These are phyloP conservation scores for Pichia scutulata DNA, from an alignment of 805 yeast genomes.

Conservation along the genomic window DNA sequence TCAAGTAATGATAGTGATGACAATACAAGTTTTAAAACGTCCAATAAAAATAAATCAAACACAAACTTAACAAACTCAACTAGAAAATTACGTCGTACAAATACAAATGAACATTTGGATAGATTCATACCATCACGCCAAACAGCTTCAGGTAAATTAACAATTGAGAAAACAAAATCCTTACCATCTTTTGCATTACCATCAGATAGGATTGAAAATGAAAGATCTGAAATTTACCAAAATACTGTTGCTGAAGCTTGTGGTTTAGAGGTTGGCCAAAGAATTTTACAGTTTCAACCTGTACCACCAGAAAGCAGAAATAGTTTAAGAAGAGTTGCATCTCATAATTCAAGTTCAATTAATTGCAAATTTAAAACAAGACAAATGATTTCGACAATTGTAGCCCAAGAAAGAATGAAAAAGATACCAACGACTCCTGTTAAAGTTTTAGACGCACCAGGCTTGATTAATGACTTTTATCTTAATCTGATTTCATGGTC, in stretches of 20 bases:
- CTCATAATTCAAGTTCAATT: slow-evolving; percentile 10
- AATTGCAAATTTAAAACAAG: slow-evolving; percentile 15
- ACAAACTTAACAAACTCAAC: slow-evolving; percentile 17
- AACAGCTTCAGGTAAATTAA: slow-evolving; percentile 39
- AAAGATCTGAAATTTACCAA: slow-evolving; percentile 53
- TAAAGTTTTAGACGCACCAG: slow-evolving; percentile 93
- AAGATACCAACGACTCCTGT: slow-evolving; percentile 84
- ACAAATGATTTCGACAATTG: slow-evolving; percentile 30
- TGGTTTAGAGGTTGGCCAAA: slow-evolving; percentile 73
- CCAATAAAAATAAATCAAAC: slow-evolving; percentile 1
- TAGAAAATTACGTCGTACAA: slow-evolving; percentile 24
- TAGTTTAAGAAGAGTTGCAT: slow-evolving; percentile 17
- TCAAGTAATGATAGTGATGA: neutral
- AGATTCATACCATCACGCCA: slow-evolving; percentile 56
- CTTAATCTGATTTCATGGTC: slow-evolving; percentile 87
- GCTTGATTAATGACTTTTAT: slow-evolving; percentile 87
- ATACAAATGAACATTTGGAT: slow-evolving; percentile 36
- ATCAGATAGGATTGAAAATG: slow-evolving; percentile 46
- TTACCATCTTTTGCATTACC: slow-evolving; percentile 32
- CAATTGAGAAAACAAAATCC: slow-evolving; percentile 32
- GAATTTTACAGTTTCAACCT: slow-evolving; percentile 84
- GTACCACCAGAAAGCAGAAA: slow-evolving; percentile 53
- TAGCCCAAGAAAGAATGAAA: slow-evolving; percentile 62
- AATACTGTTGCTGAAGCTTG: slow-evolving; percentile 91
- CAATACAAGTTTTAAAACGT: neutral